Base-by-base conservation (phyloP, 305 asterid species). In the Nicotiana rustica region DNA sequence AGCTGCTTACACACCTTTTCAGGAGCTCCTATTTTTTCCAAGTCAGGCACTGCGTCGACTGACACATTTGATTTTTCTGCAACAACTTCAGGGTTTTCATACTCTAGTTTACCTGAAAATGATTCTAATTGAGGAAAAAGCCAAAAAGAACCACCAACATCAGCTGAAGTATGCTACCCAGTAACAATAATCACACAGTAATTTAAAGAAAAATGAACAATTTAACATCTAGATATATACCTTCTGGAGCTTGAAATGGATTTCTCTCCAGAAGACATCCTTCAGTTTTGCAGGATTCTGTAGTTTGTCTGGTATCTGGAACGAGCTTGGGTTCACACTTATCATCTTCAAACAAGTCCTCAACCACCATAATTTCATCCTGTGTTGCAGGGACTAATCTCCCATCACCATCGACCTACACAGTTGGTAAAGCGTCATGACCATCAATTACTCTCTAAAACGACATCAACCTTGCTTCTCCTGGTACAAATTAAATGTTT, bases 341-440 rank as follows among this genome's bases (percentile, higher is more conserved):
- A 70, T 91, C 95, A 85, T 88, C 95, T 78, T 87, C 95, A 76
- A 92, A 90, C 90, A 96, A 89, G 89, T 90, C 91, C 86, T 91
- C 97, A 31, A 93, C 98, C 62, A 85, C 93, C 88, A 91, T 91
- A 85, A 95, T 90, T 83, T 96, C 98, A 87, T 93, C 97, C 60
- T 94, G 95, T 44, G 99, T 96, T 73, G 98, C 99, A 21, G 99
- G 98, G 56, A 96, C 98, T 87, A 94, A 88, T 86, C 89, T 91
- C 82, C 99, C 99, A 87, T 89, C 83, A 67, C 93, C 97, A 81
- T 93, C 97, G 83, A 96, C 99, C 99, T 96, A 86, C 84, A 80
- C 38, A 84, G 77, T 76, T 84, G 67, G 88, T 62, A 85, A 73
- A 79, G 65, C 19, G 36, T 59, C 56, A 64, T 67, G 65, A 60